Conservation (phyloP, 192 early-diverging fungal genomes). For the Polychytrium aggregatum region DNA sequence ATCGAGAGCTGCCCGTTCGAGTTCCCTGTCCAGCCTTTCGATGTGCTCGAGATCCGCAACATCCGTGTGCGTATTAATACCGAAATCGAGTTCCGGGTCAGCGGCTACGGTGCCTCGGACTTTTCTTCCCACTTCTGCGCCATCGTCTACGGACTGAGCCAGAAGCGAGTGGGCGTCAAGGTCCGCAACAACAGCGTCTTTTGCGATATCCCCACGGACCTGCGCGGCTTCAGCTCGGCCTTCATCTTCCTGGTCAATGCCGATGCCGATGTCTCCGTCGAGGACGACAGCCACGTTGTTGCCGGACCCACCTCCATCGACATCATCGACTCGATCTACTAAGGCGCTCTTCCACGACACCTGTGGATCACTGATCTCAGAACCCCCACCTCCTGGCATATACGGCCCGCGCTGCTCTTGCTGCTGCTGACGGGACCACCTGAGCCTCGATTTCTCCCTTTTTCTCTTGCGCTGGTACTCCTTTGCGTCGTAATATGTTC, state of each 20-base stretch:
- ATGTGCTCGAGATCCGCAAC: constrained; percentile 9
- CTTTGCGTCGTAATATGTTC: no score
- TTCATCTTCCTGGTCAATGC: constrained; percentile 23
- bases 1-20: constrained; percentile 28
- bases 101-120: no score
- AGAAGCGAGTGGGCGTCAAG: constrained; percentile 12
- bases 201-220: constrained; percentile 12
- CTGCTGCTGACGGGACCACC: no score
- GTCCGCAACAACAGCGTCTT: constrained; percentile 7
- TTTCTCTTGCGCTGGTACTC: no score
- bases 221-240: constrained; percentile 10
- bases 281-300: constrained; percentile 25
- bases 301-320: constrained; percentile 25
- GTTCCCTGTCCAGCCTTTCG: constrained; percentile 25
- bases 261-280: constrained; percentile 21
- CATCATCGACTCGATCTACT: no score
- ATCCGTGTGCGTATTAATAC: no score
- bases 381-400: no score
- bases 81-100: no score
- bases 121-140: constrained; percentile 10
- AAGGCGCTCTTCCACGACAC: no score
- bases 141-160: constrained; percentile 12
- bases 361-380: no score
- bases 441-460: no score
- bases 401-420: no score